These are phyloP conservation scores for Luvunga scandens DNA, from an alignment of 345 rosid species.

Conservation along the genomic window DNA sequence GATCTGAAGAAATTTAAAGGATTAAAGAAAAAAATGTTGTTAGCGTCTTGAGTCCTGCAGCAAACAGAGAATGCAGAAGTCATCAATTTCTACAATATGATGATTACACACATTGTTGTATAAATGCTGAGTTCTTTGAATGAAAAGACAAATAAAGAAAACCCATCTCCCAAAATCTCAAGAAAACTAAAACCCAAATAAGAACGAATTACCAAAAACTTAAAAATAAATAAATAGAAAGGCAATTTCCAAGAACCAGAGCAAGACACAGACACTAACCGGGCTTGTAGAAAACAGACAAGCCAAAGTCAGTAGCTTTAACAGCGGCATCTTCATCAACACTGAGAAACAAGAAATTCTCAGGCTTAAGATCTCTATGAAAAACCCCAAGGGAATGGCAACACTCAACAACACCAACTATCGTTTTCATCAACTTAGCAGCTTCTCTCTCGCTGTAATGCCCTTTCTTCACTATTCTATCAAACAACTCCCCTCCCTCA, in stretches of 20 bases:
- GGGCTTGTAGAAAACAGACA: slow-evolving; percentile 72
- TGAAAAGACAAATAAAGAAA: not conserved
- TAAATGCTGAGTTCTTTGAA: not conserved
- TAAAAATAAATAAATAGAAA: not conserved
- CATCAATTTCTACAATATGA: not conserved
- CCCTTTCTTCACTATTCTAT: slow-evolving; percentile 64
- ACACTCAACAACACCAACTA: slow-evolving; percentile 74
- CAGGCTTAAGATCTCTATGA: slow-evolving; percentile 84
- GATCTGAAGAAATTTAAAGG: not conserved
- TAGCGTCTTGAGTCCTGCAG: not conserved
- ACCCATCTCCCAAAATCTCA: slow-evolving; percentile 8
- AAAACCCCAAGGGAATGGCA: slow-evolving; percentile 79
- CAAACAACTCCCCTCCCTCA: slow-evolving; percentile 75
- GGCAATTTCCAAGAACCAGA: not conserved
- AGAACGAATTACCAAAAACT: not conserved
- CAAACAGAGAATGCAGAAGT: not conserved
- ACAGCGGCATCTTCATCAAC: slow-evolving; percentile 72
- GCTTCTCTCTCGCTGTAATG: slow-evolving; percentile 80
- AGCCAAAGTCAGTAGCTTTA: slow-evolving; percentile 80
- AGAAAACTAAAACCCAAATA: not conserved
- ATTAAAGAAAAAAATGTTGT: not conserved
- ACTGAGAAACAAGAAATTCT: slow-evolving; percentile 62
- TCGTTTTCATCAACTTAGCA: slow-evolving; percentile 66
- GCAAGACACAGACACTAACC: slow-evolving; percentile 26
- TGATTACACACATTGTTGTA: not conserved